Conservation (phyloP, 108 stramenopile species). For the Schizochytrium sp. region DNA sequence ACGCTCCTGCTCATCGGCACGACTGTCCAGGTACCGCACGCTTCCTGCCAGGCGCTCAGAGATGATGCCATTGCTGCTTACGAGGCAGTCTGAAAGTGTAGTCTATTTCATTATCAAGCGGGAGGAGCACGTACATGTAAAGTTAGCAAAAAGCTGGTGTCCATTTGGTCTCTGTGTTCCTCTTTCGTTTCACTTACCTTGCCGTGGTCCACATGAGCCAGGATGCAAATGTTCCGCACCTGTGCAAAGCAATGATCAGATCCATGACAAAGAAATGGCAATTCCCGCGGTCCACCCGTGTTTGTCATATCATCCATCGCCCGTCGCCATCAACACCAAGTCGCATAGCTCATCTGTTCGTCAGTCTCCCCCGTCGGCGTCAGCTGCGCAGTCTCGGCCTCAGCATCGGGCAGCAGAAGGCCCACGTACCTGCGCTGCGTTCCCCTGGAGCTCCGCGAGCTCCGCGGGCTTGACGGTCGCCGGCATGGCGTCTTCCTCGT, state of each 20-base stretch:
- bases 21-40: conserved; percentile 22
- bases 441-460: background rate
- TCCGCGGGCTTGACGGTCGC: background rate
- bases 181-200: conserved; percentile 28
- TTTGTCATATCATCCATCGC: background rate
- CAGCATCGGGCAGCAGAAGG: background rate
- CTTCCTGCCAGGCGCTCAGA: conserved; percentile 49
- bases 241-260: background rate
- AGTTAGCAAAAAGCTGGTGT: background rate
- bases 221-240: conserved; percentile 46
- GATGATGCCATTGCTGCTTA: conserved; percentile 57
- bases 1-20: conserved; percentile 57
- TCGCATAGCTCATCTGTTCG: no score
- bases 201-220: conserved; percentile 59
- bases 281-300: background rate
- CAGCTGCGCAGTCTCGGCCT: background rate
- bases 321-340: no score
- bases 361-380: background rate
- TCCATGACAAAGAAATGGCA: background rate
- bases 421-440: background rate
- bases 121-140: background rate
- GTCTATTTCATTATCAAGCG: background rate
- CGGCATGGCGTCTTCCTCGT: no score
- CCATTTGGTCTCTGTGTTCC: background rate
- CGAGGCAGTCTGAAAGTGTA: conserved; percentile 46